These are phyloP conservation scores for Cercospora canescens DNA, from an alignment of 2,329 filamentous ascomycete genomes.

Conservation along the genomic window DNA sequence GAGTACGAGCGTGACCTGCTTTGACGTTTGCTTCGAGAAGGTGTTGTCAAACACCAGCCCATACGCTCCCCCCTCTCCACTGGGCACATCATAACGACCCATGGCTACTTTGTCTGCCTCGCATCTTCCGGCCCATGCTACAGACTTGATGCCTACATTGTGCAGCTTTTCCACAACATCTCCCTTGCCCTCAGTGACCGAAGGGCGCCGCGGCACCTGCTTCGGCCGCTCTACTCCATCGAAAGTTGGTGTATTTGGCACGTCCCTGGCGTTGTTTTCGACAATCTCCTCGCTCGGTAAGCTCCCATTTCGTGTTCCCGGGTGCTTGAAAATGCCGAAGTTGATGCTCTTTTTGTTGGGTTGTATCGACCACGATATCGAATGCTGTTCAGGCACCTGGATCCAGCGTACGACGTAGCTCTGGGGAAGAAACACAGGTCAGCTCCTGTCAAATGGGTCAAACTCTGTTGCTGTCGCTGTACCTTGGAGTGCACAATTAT, in stretches of 20 bases:
- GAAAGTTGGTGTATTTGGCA: conserved; percentile 37
- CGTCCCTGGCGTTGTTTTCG: conserved; percentile 38
- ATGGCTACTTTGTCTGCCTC: conserved; percentile 94
- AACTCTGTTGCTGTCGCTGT: conserved; percentile 26
- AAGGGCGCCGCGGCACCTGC: conserved; percentile 45
- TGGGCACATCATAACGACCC: conserved; percentile 78
- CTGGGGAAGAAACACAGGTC: conserved; percentile 48
- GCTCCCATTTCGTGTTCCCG: conserved; percentile 65
- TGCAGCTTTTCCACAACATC: conserved; percentile 68
- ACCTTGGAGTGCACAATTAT: conserved; percentile 98
- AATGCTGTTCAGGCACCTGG: conserved; percentile 83
- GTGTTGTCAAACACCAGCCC: conserved; percentile 98
- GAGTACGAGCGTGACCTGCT: conserved; percentile 91
- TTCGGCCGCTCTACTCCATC: conserved; percentile 37
- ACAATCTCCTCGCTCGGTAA: conserved; percentile 44
- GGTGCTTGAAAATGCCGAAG: conserved; percentile 97
- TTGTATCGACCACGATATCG: conserved; percentile 96
- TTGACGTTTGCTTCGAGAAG: conserved; percentile 92
- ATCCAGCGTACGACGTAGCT: conserved; percentile 99
- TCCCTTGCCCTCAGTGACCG: conserved; percentile 50
- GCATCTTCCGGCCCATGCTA: conserved; percentile 87
- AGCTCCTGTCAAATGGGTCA: conserved; percentile 1
- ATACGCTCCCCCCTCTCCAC: conserved; percentile 84
- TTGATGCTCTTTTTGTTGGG: conserved; percentile 98
- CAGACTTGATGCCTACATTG: conserved; percentile 61